Evolutionary conservation across 768 basidiomycete genomes (phyloP), one percentile per base, ranked within the genome.

Genomic region (Dioszegia aurantiaca): DNA sequence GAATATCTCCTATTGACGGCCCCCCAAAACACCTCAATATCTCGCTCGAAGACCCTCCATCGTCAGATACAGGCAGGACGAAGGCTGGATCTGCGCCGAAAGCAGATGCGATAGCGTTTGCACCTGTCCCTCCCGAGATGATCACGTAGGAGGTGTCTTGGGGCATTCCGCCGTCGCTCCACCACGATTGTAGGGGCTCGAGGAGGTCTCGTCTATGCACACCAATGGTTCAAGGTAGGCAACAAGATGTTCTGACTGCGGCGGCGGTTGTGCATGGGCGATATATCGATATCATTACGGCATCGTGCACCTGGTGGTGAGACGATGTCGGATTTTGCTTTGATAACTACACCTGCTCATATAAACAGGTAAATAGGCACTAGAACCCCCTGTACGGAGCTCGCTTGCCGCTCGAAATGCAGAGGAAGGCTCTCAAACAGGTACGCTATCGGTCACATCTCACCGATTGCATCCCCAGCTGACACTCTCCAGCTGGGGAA

Each of bases 21-120:
- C 75, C 75, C 11, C 79, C 79, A n/a, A 97, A 81, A 23, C 92
- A 90, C 47, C 92, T 85, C 51, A 92, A 89, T 52, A 94, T 94
- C 80, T 95, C 92, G 63, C 88, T 89, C 2, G 91, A 94, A 2
- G 89, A 91, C 42, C 93, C 93, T 1, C 93, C 93, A 74, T 97
- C 91, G 72, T 97, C 93, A 5, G 90, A 93, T 30, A 97, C 89
- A 4, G 93, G 93, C 31, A 97, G 80, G 24, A 92, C 86, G 69
- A 92, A 90, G 69, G 84, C 86, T 23, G 88, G 85, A 60, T 80
- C 69, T 17, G 81, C 77, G 2, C 81, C 82, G 70, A 97, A 95
- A 2, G 90, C 89, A 39, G 87, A 80, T 64, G 89, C 91, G 63
- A 97, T 87, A 21, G 88, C 83, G 72, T 97, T 97, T 47, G 90